A percentile compares a stretch with the other conserved stretches of the same genome.
phyloP scores from a whole-genome alignment of 1,139 yeast species.

The Geotrichum klebahnii region DNA sequence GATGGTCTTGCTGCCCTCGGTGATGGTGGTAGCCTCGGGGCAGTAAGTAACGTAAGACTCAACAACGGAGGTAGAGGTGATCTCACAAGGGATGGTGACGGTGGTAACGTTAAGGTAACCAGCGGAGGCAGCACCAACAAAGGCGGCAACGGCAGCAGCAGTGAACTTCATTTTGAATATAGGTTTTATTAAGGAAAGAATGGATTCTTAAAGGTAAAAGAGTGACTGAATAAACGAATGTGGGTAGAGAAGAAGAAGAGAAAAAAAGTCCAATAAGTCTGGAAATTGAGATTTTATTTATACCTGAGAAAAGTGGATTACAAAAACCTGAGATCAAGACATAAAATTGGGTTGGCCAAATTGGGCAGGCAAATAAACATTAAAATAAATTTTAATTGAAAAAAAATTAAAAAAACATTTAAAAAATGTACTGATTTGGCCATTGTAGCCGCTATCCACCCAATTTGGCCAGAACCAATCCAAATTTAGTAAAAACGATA shows the following conservation, averaged over 20 bases:
- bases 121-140: conserved; percentile 31
- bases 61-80: conserved; percentile 37
- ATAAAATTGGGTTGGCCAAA: no score
- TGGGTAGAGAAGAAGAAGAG: neutral
- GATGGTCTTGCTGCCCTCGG: conserved; percentile 40
- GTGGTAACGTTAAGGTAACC: conserved; percentile 35
- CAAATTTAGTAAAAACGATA: no score
- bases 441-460: no score
- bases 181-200: neutral
- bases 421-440: no score
- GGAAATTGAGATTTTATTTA: neutral
- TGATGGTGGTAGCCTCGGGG: conserved; percentile 43
- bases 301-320: no score
- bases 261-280: neutral
- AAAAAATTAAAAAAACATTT: no score
- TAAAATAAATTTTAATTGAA: no score
- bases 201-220: neutral
- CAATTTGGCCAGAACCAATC: no score
- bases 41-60: conserved; percentile 44
- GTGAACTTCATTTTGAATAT: conserved; percentile 38
- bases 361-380: no score
- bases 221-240: neutral
- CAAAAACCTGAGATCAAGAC: no score
- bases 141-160: conserved; percentile 26
- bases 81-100: conserved; percentile 23